A percentile compares a stretch with the other conserved stretches of the same genome.
These are phyloP conservation scores for Termitomyces sp. DNA, from an alignment of 768 basidiomycete species.

Conservation along the genomic window DNA sequence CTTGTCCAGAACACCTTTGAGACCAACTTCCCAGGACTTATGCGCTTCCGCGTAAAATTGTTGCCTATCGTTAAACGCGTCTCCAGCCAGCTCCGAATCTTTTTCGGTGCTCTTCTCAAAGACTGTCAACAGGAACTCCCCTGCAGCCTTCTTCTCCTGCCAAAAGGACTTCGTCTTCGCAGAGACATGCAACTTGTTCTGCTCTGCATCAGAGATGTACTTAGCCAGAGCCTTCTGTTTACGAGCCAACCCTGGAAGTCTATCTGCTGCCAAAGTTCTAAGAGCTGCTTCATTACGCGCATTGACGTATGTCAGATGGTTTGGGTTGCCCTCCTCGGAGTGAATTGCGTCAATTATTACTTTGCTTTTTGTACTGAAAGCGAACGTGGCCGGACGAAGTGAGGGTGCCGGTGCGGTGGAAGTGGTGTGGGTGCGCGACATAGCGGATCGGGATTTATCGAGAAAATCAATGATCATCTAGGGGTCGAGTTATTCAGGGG, in stretches of 20 bases:
- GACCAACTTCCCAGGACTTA: conserved; percentile 47
- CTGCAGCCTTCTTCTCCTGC: conserved; percentile 47
- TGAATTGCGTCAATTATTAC: conserved; percentile 59
- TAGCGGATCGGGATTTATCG: conserved; percentile 73
- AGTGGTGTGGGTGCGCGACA: conserved; percentile 66
- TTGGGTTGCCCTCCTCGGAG: conserved; percentile 59
- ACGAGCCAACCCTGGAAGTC: conserved; percentile 39
- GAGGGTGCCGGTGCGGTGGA: conserved; percentile 72
- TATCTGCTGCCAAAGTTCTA: conserved; percentile 37
- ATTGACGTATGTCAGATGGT: conserved; percentile 53
- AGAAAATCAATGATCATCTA: conserved; percentile 78
- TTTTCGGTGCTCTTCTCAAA: conserved; percentile 41
- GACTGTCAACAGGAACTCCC: conserved; percentile 41
- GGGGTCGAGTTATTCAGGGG: neutral
- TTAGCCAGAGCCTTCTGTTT: conserved; percentile 46
- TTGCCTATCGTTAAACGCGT: conserved; percentile 35
- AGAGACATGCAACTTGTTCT: conserved; percentile 46
- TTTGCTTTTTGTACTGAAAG: conserved; percentile 51
- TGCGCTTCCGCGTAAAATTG: conserved; percentile 50
- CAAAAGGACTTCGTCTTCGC: conserved; percentile 64
- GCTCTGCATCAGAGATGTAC: conserved; percentile 51
- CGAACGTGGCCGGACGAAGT: conserved; percentile 77
- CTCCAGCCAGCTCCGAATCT: conserved; percentile 33
- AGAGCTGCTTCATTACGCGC: conserved; percentile 57
- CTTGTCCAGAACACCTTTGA: conserved; percentile 42